Evolutionary conservation across 2,329 filamentous ascomycete genomes (phyloP).

Genomic region (Aspergillus persii): DNA sequence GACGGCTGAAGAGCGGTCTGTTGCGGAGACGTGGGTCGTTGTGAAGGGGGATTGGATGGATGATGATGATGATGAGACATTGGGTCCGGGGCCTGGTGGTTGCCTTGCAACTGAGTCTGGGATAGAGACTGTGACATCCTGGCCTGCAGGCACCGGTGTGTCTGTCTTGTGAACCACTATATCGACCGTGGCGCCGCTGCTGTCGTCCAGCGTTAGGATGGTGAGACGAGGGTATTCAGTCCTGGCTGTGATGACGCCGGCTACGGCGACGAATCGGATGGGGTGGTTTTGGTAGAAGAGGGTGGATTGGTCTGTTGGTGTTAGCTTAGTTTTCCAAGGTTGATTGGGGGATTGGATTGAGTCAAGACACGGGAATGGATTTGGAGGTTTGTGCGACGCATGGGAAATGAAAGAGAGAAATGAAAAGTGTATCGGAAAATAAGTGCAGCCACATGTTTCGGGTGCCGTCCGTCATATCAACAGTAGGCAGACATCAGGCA

Average conservation of each 20-base stretch:
- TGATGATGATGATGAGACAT: background rate
- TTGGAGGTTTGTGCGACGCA: too few species aligned
- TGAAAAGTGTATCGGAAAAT: too few species aligned
- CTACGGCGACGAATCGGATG: slow-evolving; percentile 70
- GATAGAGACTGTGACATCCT: background rate
- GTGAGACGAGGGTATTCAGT: slow-evolving; percentile 54
- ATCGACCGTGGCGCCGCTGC: slow-evolving; percentile 58
- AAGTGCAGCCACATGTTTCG: too few species aligned
- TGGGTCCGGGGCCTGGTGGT: background rate
- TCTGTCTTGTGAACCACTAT: slow-evolving; percentile 46
- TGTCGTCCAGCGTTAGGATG: slow-evolving; percentile 59
- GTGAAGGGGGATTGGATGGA: background rate
- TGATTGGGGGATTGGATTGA: too few species aligned
- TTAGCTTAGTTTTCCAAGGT: background rate
- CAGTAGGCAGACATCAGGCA: background rate
- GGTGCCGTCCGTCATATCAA: too few species aligned
- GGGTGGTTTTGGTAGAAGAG: slow-evolving; percentile 72
- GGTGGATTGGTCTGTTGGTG: slow-evolving; percentile 49
- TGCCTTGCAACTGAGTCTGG: background rate
- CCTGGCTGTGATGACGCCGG: slow-evolving; percentile 66
- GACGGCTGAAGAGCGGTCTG: slow-evolving; percentile 36
- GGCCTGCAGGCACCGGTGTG: background rate
- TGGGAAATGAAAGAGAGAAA: too few species aligned
- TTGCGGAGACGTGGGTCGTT: slow-evolving; percentile 24
- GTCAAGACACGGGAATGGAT: too few species aligned